Percentiles rank a stretch among this genome's conserved stretches.
Conservation (phyloP, 139 green algal species). For the Astrephomene gubernaculifera region DNA sequence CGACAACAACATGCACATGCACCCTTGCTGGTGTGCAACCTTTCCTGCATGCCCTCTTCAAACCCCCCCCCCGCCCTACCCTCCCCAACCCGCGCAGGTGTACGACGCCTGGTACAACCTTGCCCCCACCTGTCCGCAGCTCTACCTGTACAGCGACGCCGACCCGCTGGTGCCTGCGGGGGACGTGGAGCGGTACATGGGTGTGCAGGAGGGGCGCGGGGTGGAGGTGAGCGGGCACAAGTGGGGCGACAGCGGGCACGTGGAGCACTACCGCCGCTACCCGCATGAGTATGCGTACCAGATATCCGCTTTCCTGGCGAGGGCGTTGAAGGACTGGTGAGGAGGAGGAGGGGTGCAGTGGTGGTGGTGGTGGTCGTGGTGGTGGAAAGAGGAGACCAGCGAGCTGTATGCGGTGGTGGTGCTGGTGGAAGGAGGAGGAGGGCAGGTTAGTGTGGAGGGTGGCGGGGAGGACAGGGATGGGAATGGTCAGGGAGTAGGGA, state of each 20-base stretch:
- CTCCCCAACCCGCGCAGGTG: conserved; percentile 11
- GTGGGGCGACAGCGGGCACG: conserved; percentile 52
- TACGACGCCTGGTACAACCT: conserved; percentile 53
- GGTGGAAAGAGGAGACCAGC: too few species aligned
- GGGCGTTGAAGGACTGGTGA: conserved; percentile 42
- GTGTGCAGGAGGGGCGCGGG: conserved; percentile 55
- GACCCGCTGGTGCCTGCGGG: conserved; percentile 67
- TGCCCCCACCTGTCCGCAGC: conserved; percentile 67
- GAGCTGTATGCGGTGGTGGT: too few species aligned
- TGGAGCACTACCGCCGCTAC: conserved; percentile 51
- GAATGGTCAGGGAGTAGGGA: too few species aligned
- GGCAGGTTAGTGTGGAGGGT: too few species aligned
- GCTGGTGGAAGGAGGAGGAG: too few species aligned
- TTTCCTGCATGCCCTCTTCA: too few species aligned
- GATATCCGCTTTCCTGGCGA: conserved; percentile 42
- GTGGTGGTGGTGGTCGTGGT: too few species aligned
- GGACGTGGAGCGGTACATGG: conserved; percentile 71
- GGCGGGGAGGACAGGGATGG: too few species aligned
- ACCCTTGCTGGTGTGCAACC: too few species aligned
- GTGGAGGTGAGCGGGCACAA: conserved; percentile 49
- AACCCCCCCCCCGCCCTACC: too few species aligned
- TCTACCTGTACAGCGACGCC: conserved; percentile 75
- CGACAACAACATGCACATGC: too few species aligned
- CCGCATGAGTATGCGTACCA: conserved; percentile 61
- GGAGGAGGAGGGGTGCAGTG: too few species aligned